These are phyloP conservation scores for Arachis monticola DNA, from an alignment of 331 rosid species.

Conservation along the genomic window DNA sequence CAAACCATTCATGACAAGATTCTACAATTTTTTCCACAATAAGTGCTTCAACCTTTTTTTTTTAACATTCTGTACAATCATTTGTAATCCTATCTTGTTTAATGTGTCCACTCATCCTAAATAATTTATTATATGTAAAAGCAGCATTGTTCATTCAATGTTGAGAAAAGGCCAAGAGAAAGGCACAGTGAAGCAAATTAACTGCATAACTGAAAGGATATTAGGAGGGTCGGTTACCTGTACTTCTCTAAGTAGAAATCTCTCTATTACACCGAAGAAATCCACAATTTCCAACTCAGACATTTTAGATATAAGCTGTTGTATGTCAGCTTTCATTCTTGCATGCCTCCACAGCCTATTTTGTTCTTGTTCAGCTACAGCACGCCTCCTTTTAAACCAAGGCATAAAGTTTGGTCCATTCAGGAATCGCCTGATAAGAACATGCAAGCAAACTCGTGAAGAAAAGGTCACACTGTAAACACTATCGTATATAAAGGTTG, in stretches of 20 bases:
- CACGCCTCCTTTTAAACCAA: conserved; percentile 86
- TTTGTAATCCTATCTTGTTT: neutral
- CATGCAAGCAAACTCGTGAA: conserved; percentile 25
- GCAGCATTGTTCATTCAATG: neutral
- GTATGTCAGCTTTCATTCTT: conserved; percentile 74
- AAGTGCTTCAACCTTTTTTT: neutral
- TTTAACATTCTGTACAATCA: neutral
- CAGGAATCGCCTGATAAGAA: conserved; percentile 71
- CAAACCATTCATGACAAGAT: neutral
- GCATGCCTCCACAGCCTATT: conserved; percentile 80
- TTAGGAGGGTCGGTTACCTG: conserved; percentile 53
- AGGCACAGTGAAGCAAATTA: neutral
- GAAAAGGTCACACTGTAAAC: conserved; percentile 19
- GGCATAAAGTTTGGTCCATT: conserved; percentile 87
- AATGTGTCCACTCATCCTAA: neutral
- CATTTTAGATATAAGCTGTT: conserved; percentile 62
- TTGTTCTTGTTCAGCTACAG: conserved; percentile 84
- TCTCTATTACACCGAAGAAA: conserved; percentile 78
- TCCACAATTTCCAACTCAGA: conserved; percentile 86
- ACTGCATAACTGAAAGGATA: neutral
- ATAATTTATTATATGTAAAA: conserved; percentile 1
- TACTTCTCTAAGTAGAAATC: conserved; percentile 69
- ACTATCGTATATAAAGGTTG: conserved; percentile 1
- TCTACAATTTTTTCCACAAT: neutral
- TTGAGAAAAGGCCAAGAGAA: conserved; percentile 6